Percentiles rank a stretch among this genome's conserved stretches.
These are phyloP conservation scores for Pythium vanterpoolii DNA, from an alignment of 352 stramenopile species.

Conservation along the genomic window DNA sequence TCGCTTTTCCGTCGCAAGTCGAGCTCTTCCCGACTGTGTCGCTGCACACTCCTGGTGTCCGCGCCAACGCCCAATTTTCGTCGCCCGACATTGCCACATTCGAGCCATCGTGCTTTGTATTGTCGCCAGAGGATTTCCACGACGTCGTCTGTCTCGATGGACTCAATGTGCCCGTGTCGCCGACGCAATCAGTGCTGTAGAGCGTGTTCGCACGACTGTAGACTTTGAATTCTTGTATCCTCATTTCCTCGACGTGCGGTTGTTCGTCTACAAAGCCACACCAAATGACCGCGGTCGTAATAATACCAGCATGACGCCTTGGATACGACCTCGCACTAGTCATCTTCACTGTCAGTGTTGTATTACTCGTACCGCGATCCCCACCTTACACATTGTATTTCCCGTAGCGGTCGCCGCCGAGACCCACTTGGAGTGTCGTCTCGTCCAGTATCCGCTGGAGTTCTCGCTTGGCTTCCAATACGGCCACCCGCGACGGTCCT, in stretches of 20 bases:
- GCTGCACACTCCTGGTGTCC: constrained; percentile 76
- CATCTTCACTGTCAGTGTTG: constrained; percentile 16
- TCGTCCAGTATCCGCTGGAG: constrained; percentile 88
- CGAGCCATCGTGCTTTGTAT: constrained; percentile 49
- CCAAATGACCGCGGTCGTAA: neutral
- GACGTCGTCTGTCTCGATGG: constrained; percentile 80
- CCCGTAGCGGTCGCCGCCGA: constrained; percentile 83
- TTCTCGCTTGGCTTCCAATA: constrained; percentile 75
- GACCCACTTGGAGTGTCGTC: constrained; percentile 85
- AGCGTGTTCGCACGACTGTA: too few relatives aligned
- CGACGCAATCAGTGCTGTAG: neutral
- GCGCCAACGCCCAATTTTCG: constrained; percentile 78
- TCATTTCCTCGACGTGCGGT: neutral
- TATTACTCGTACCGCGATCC: constrained; percentile 7
- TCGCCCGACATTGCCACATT: constrained; percentile 56
- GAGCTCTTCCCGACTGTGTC: constrained; percentile 84
- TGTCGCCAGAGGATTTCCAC: constrained; percentile 25
- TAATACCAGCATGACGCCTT: neutral
- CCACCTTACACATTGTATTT: constrained; percentile 84
- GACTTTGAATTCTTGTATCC: neutral
- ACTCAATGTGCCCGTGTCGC: constrained; percentile 26
- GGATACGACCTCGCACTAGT: neutral
- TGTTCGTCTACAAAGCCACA: neutral
- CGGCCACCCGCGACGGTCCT: constrained; percentile 60
- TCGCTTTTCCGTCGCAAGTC: constrained; percentile 52